These are phyloP conservation scores for Spergularia marina DNA, from an alignment of 148 eudicot species.

Conservation along the genomic window DNA sequence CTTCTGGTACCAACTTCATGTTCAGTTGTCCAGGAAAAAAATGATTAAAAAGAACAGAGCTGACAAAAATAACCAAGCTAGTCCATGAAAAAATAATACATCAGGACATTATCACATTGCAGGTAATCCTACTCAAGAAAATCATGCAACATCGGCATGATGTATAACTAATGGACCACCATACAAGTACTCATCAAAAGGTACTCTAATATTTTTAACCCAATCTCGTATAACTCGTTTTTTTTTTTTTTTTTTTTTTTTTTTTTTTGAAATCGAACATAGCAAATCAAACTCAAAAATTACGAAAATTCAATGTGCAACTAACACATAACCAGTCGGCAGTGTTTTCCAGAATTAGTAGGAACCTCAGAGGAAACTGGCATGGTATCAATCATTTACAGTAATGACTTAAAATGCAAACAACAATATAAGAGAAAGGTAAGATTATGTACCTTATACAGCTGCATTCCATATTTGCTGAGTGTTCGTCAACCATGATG, in stretches of 20 bases:
- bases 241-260: no score
- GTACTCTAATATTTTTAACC: not conserved
- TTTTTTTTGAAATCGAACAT: not conserved
- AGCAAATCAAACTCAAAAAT: not conserved
- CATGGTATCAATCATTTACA: not conserved
- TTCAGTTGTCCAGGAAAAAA: constrained; percentile 2
- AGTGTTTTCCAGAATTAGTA: not conserved
- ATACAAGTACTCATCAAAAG: not conserved
- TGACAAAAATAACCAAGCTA: constrained; percentile 8
- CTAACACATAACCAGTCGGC: not conserved
- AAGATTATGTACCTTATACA: constrained; percentile 11
- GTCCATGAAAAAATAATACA: constrained; percentile 6
- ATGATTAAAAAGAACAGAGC: not conserved
- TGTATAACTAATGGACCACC: not conserved
- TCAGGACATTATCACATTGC: constrained; percentile 4
- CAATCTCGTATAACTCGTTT: no score
- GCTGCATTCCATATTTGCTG: constrained; percentile 16
- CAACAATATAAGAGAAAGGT: constrained; percentile 15
- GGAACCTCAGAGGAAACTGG: constrained; percentile 8
- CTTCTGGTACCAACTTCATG: not conserved
- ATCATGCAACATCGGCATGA: constrained; percentile 10
- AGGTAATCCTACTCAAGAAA: not conserved
- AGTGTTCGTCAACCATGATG: constrained; percentile 4
- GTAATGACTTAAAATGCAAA: not conserved
- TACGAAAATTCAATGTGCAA: not conserved